phyloP scores from a whole-genome alignment of 306 rosid genomes.

The Citrullus amarus region DNA sequence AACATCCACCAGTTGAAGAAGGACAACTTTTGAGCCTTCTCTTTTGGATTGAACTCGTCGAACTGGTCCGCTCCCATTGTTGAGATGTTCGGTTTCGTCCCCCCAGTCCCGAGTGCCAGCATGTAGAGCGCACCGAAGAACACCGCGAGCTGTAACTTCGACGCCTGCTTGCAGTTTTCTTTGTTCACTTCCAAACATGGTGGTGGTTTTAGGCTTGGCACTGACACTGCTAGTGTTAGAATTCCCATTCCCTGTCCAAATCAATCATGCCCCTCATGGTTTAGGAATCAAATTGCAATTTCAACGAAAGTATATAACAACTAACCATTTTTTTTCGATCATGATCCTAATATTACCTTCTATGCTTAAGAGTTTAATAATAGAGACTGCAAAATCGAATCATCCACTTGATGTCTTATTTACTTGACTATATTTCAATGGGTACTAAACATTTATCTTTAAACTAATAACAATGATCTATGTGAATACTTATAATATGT shows the following conservation, averaged over 20 bases:
- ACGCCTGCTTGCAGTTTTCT: slow-evolving; percentile 60
- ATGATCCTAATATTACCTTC: no score
- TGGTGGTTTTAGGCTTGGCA: slow-evolving; percentile 54
- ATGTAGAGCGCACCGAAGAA: slow-evolving; percentile 78
- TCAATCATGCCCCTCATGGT: no score
- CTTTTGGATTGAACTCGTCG: slow-evolving; percentile 65
- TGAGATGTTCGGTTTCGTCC: slow-evolving; percentile 87
- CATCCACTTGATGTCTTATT: no score
- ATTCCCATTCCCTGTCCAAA: slow-evolving; percentile 57
- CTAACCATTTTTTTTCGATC: no score
- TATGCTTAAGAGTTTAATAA: no score
- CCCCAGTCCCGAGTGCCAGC: slow-evolving; percentile 74
- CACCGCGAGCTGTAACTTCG: slow-evolving; percentile 52
- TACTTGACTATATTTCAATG: no score
- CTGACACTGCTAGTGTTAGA: slow-evolving; percentile 58
- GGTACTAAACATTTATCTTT: no score
- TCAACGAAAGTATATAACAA: no score
- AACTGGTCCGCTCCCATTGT: slow-evolving; percentile 97
- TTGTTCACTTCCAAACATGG: slow-evolving; percentile 23
- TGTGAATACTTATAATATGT: no score
- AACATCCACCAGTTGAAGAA: slow-evolving; percentile 99
- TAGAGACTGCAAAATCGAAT: no score
- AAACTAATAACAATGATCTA: no score
- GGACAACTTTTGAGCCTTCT: slow-evolving; percentile 61
- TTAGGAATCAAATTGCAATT: no score